Conservation (phyloP, 2,329 filamentous ascomycete genomes). For the Cucurbitaria berberidis region DNA sequence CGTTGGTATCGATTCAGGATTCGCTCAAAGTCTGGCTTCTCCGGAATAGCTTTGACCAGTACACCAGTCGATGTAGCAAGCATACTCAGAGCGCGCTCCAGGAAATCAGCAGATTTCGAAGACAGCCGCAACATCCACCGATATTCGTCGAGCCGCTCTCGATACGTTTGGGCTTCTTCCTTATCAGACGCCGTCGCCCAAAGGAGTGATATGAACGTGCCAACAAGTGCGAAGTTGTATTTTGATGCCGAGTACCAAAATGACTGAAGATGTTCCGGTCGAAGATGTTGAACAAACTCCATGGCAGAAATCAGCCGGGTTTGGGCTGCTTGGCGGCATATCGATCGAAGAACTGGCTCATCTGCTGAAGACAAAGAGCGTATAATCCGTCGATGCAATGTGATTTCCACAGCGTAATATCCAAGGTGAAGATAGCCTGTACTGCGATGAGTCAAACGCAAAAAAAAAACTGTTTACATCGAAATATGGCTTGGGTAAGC, state of each 20-base stretch:
- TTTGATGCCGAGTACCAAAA: conserved; percentile 57
- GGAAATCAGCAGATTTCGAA: conserved; percentile 52
- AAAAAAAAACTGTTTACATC: too few species aligned
- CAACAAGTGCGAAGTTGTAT: conserved; percentile 52
- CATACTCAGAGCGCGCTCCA: conserved; percentile 47
- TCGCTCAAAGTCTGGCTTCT: conserved; percentile 5
- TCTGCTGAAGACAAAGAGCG: conserved; percentile 38
- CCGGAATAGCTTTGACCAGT: conserved; percentile 21
- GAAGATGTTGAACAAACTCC: conserved; percentile 53
- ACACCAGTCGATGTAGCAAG: conserved; percentile 29
- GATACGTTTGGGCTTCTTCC: conserved; percentile 46
- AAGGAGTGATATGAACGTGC: conserved; percentile 51
- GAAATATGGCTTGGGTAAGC: too few species aligned
- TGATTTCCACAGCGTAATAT: conserved; percentile 56
- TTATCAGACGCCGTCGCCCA: conserved; percentile 42
- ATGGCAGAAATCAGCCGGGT: conserved; percentile 53
- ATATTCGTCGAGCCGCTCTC: conserved; percentile 49
- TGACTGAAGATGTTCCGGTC: conserved; percentile 54
- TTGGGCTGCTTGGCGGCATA: conserved; percentile 53
- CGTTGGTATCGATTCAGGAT: conserved; percentile 3
- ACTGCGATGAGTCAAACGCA: background rate
- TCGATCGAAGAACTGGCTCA: conserved; percentile 41
- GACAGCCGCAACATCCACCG: conserved; percentile 52
- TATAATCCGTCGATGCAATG: conserved; percentile 53
- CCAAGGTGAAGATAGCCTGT: conserved; percentile 54